These are phyloP conservation scores for Panellus pusillus DNA, from an alignment of 768 basidiomycete genomes.

Conservation along the genomic window DNA sequence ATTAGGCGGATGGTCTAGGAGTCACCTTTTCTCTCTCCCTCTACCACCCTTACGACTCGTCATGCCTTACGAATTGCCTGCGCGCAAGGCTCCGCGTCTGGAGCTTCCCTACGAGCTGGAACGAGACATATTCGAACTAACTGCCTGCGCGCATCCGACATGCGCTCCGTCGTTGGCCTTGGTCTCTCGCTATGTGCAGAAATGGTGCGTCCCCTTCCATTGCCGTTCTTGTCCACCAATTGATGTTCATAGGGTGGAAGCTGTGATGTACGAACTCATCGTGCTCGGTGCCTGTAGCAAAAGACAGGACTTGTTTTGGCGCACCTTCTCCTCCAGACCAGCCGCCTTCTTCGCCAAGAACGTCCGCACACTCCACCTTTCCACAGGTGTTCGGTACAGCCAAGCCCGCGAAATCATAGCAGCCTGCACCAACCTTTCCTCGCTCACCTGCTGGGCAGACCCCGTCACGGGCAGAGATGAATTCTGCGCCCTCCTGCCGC, in stretches of 20 bases:
- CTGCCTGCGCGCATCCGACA: conserved; percentile 27
- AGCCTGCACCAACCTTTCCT: conserved; percentile 26
- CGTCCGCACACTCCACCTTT: conserved; percentile 30
- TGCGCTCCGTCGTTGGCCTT: conserved; percentile 27
- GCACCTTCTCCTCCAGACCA: conserved; percentile 29
- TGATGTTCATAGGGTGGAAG: conserved; percentile 30
- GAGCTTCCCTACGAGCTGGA: conserved; percentile 35
- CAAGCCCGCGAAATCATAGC: conserved; percentile 25
- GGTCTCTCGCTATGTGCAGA: conserved; percentile 24
- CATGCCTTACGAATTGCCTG: neutral
- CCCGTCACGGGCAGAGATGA: conserved; percentile 7
- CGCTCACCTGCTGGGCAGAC: conserved; percentile 30
- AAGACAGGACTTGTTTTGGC: conserved; percentile 26
- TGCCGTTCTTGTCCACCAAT: no score
- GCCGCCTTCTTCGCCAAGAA: conserved; percentile 29
- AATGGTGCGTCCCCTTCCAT: conserved; percentile 13
- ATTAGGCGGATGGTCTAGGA: no score
- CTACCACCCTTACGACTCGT: neutral
- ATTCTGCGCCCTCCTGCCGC: conserved; percentile 5
- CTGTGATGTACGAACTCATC: conserved; percentile 33
- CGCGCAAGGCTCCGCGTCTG: neutral
- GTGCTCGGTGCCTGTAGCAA: conserved; percentile 25
- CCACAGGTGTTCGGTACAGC: conserved; percentile 21
- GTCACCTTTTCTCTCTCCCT: no score
- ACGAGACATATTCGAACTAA: conserved; percentile 34